Conservation (phyloP, 2,329 filamentous ascomycete genomes). For the Aspergillus ibericus region DNA sequence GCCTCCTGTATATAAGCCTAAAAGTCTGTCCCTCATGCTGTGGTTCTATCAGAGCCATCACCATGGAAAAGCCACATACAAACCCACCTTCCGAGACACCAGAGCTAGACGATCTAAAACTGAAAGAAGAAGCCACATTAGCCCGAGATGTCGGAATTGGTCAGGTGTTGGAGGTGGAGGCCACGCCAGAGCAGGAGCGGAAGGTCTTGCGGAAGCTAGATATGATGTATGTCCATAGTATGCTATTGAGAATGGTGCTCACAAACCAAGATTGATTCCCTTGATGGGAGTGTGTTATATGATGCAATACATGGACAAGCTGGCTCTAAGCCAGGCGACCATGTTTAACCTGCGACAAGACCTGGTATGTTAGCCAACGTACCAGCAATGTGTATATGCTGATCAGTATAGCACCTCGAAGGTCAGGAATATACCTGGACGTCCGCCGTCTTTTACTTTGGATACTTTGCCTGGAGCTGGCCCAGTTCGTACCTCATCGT, state of each 20-base stretch:
- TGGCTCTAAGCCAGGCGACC: slow-evolving; percentile 32
- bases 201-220: slow-evolving; percentile 31
- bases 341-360: slow-evolving; percentile 28
- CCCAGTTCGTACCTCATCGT: slow-evolving; percentile 41
- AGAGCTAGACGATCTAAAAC: slow-evolving; percentile 20
- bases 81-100: background rate
- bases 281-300: slow-evolving; percentile 32
- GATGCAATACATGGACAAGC: slow-evolving; percentile 33
- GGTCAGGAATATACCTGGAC: slow-evolving; percentile 33
- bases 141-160: slow-evolving; percentile 29
- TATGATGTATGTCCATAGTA: slow-evolving; percentile 19
- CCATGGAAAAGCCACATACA: slow-evolving; percentile 22
- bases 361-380: slow-evolving; percentile 15
- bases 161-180: slow-evolving; percentile 24
- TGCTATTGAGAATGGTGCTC: background rate
- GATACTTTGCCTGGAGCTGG: slow-evolving; percentile 41
- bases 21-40: background rate
- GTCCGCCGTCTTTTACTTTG: slow-evolving; percentile 37
- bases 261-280: slow-evolving; percentile 24
- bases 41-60: background rate
- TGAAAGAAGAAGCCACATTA: slow-evolving; percentile 14
- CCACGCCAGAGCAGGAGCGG: slow-evolving; percentile 25
- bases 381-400: background rate
- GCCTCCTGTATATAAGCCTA: background rate
- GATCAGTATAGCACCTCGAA: slow-evolving; percentile 22